phyloP scores from a whole-genome alignment of 495 filamentous ascomycete genomes.

The Aspergillus affinis region DNA sequence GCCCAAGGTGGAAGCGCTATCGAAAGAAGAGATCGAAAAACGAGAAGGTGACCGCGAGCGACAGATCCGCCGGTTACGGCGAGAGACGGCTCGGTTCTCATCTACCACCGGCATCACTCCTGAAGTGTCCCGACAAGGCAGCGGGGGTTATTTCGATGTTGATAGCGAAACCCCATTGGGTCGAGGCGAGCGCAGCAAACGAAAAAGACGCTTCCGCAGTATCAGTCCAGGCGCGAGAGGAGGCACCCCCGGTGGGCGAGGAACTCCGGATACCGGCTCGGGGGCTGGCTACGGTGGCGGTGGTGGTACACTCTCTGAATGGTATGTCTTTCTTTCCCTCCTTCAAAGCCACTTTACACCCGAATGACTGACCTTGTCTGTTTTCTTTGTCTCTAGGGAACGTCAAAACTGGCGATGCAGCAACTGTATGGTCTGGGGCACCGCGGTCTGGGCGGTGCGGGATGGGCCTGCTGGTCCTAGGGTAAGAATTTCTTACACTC shows the following conservation, averaged over 20 bases:
- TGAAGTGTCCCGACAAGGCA: conserved; percentile 55
- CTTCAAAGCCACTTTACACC: not conserved
- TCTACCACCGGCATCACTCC: conserved; percentile 74
- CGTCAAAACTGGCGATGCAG: conserved; percentile 81
- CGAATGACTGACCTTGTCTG: conserved; percentile 16
- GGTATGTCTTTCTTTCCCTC: conserved; percentile 36
- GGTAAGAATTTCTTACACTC: conserved; percentile 53
- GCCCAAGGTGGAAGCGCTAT: conserved; percentile 83
- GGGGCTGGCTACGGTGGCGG: conserved; percentile 64
- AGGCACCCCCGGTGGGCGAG: conserved; percentile 69
- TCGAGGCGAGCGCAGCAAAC: conserved; percentile 84
- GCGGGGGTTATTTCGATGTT: conserved; percentile 60
- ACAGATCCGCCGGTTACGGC: conserved; percentile 78
- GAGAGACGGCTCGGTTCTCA: conserved; percentile 91
- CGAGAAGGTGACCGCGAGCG: conserved; percentile 92
- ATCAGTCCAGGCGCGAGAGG: conserved; percentile 69
- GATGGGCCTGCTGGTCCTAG: conserved; percentile 85
- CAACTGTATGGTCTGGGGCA: conserved; percentile 88
- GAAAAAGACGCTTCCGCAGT: conserved; percentile 90
- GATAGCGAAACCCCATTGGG: conserved; percentile 70
- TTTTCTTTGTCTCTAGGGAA: conserved; percentile 52
- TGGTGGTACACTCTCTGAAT: conserved; percentile 71
- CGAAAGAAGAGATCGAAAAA: conserved; percentile 97
- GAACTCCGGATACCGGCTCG: conserved; percentile 70
- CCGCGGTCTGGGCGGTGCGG: conserved; percentile 88